A percentile compares a stretch with the other conserved stretches of the same genome.
Evolutionary conservation across 805 yeast genomes (phyloP).

Genomic region (Suhomyces sp.): DNA sequence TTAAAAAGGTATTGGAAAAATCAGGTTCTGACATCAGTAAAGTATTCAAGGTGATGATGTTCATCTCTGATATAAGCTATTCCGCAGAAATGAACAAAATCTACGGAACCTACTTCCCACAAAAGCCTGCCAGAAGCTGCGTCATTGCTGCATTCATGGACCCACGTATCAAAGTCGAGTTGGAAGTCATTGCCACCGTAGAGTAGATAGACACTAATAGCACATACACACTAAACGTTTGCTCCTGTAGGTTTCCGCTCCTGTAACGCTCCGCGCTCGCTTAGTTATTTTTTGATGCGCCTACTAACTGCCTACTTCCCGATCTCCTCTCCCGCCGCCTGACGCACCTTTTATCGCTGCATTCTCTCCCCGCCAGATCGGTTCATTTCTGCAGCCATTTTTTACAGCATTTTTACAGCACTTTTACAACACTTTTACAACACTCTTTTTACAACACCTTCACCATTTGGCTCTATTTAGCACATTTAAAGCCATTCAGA

Average conservation of each 20-base stretch:
- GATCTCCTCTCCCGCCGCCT: background rate
- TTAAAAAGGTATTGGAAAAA: slow-evolving; percentile 39
- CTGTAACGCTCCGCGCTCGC: background rate
- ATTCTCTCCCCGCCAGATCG: background rate
- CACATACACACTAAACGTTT: no score
- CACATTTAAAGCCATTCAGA: background rate
- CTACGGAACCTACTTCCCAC: slow-evolving; percentile 45
- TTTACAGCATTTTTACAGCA: background rate
- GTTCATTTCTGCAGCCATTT: background rate
- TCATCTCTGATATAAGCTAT: slow-evolving; percentile 43
- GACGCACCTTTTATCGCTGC: background rate
- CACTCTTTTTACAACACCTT: background rate
- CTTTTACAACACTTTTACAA: background rate
- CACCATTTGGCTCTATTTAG: background rate
- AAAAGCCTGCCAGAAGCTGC: slow-evolving; percentile 54
- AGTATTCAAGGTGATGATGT: slow-evolving; percentile 49
- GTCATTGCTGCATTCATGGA: slow-evolving; percentile 52
- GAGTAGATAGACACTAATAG: slow-evolving; percentile 10
- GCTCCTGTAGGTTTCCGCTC: background rate
- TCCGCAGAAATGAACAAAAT: slow-evolving; percentile 44
- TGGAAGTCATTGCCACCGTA: slow-evolving; percentile 46
- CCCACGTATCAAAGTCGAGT: slow-evolving; percentile 47
- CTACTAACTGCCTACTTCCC: background rate
- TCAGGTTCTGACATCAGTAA: slow-evolving; percentile 46
- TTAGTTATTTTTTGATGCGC: background rate